Evolutionary conservation across 2,329 filamentous ascomycete species (phyloP), one percentile per base, ranked within the genome.

Genomic region (Waltergamsia citrina): DNA sequence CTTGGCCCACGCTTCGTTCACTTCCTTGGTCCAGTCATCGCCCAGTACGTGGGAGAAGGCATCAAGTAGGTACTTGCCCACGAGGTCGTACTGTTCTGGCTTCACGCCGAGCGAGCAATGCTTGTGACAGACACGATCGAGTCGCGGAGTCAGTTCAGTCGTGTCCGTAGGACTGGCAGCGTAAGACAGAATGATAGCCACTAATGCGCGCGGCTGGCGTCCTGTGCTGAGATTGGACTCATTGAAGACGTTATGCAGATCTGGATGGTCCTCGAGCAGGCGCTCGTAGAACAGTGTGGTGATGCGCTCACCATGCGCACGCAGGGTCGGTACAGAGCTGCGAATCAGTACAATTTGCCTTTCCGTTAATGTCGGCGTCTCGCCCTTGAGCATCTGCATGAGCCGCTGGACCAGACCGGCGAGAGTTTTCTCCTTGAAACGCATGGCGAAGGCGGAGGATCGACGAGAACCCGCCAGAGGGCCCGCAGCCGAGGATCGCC

Each of bases 211-310:
- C 6, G 54, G 54, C 32, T 57, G 54, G 8, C 51, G 51, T 28
- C 52, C 53, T 34, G 54, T 57, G 39, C 49, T 48, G 43, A 54
- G 53, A 44, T 57, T 57, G 38, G 50, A 52, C 1, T 43, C 46
- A 43, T 85, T 86, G 69, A 87, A 86, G 55, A 81, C 64, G 53
- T 78, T 70, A 46, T 78, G 72, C 21, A 87, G 69, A 29, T 75
- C 69, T 0, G 81, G 81, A 39, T 85, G 66, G 25, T 74, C 73
- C 9, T 52, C 51, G 17, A 87, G 62, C 64, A 87, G 73, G 49
- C 74, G 77, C 40, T 65, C 64, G 64, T 88, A 87, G 62, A 88
- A 86, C 43, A 71, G 67, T n/a, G 66, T 67, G 6, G 81, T 79
- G 53, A 87, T 83, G 41, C 67, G 64, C 41, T 71, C 67, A 50